Percentiles rank a stretch among this genome's conserved stretches.
Evolutionary conservation across 176 grass and related monocot genomes (phyloP).

Genomic region (Zoysia japonica): DNA sequence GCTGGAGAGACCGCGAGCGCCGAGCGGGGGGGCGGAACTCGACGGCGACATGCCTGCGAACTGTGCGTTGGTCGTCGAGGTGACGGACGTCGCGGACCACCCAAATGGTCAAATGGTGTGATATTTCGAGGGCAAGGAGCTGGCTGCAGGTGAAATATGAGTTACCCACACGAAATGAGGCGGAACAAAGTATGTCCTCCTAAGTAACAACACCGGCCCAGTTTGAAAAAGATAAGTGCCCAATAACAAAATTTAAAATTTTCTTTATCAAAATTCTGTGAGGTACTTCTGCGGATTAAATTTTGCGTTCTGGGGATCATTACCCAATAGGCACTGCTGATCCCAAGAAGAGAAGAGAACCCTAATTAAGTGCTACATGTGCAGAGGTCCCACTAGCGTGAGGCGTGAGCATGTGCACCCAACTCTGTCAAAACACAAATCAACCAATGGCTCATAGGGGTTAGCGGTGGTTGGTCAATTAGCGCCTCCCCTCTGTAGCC

Average conservation of each 20-base stretch:
- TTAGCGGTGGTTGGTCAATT: background rate
- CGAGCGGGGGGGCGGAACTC: constrained; percentile 26
- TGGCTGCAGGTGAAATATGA: background rate
- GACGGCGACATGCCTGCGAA: constrained; percentile 12
- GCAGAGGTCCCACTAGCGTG: background rate
- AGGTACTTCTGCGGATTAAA: background rate
- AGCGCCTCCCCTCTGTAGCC: background rate
- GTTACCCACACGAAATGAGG: background rate
- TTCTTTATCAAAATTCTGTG: background rate
- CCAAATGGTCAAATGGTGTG: background rate
- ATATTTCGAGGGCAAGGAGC: background rate
- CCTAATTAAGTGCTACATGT: background rate
- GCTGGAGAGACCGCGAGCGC: constrained; percentile 47
- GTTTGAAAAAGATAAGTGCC: background rate
- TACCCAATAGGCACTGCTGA: background rate
- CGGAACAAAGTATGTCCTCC: too few species aligned
- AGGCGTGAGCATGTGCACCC: background rate
- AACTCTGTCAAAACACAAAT: background rate
- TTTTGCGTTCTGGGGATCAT: background rate
- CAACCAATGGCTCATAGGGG: background rate
- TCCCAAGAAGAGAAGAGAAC: background rate
- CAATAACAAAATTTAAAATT: background rate
- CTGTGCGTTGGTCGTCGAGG: background rate
- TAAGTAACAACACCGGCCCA: background rate
- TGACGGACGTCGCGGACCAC: background rate